These are phyloP conservation scores for Aspergillus saccharolyticus DNA, from an alignment of 495 filamentous ascomycete species.

Conservation along the genomic window DNA sequence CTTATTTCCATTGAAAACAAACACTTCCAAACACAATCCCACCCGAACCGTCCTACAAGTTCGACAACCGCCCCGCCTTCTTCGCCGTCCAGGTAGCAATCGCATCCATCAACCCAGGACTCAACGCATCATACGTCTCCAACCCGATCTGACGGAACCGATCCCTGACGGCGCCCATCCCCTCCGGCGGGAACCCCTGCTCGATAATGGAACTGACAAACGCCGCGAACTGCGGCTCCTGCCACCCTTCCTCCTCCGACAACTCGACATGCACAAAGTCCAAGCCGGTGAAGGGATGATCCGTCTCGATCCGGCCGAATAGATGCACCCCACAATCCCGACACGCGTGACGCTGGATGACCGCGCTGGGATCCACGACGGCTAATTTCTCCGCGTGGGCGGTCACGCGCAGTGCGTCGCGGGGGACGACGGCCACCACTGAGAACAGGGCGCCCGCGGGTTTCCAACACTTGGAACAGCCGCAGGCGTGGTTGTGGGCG, in stretches of 20 bases:
- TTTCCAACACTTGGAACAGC: slow-evolving; percentile 64
- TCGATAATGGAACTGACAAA: slow-evolving; percentile 59
- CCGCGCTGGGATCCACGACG: slow-evolving; percentile 47
- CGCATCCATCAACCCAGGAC: slow-evolving; percentile 53
- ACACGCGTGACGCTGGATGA: slow-evolving; percentile 56
- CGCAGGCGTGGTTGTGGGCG: slow-evolving; percentile 61
- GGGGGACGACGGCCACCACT: slow-evolving; percentile 51
- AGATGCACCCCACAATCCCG: slow-evolving; percentile 50
- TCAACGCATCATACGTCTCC: slow-evolving; percentile 52
- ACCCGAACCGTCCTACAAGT: neutral
- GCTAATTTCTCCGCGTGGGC: slow-evolving; percentile 47
- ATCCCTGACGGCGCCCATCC: slow-evolving; percentile 45
- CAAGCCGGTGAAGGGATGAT: slow-evolving; percentile 57
- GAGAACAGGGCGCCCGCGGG: slow-evolving; percentile 53
- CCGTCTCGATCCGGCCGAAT: slow-evolving; percentile 55
- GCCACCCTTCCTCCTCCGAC: slow-evolving; percentile 51
- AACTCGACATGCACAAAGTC: slow-evolving; percentile 60
- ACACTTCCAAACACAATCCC: too few relatives aligned
- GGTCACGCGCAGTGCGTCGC: slow-evolving; percentile 41
- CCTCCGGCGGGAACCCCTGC: slow-evolving; percentile 51
- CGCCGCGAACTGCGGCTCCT: slow-evolving; percentile 58
- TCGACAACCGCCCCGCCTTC: slow-evolving; percentile 25
- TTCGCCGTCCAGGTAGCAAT: slow-evolving; percentile 52
- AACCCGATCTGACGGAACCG: slow-evolving; percentile 47
- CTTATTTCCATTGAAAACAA: too few relatives aligned